These are phyloP conservation scores for Cinnamomum micranthum DNA, from an alignment of 164 flowering plant genomes.

Conservation along the genomic window DNA sequence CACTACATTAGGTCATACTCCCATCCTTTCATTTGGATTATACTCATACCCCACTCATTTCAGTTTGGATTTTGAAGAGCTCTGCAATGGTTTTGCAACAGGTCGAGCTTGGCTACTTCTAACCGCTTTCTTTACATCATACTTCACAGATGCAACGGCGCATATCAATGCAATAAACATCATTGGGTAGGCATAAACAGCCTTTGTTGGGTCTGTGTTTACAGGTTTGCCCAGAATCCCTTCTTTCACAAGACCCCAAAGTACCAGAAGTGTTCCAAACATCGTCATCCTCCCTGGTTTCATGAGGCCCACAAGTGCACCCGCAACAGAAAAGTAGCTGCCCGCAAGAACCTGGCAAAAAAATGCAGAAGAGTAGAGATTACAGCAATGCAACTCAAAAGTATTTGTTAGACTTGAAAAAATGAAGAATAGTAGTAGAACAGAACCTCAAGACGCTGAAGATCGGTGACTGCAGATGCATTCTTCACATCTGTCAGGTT, in stretches of 20 bases:
- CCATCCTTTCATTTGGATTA: not conserved
- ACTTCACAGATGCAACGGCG: constrained; percentile 74
- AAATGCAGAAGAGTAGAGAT: not conserved
- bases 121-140: constrained; percentile 54
- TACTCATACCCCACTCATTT: not conserved
- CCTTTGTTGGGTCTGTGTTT: constrained; percentile 56
- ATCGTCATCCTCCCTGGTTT: constrained; percentile 96
- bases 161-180: constrained; percentile 71
- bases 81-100: constrained; percentile 65
- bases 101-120: constrained; percentile 48
- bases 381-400: not conserved
- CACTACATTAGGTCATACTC: not conserved
- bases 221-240: constrained; percentile 74
- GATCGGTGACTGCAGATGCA: constrained; percentile 65
- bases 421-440: constrained; percentile 12
- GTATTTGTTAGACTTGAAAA: not conserved
- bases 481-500: constrained; percentile 73
- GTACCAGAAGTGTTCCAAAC: constrained; percentile 83
- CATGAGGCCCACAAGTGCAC: constrained; percentile 67
- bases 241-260: constrained; percentile 96
- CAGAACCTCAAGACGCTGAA: constrained; percentile 90
- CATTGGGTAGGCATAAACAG: constrained; percentile 82
- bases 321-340: constrained; percentile 91
- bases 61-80: constrained; percentile 77
- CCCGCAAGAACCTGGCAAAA: constrained; percentile 86